Conservation (phyloP, 345 rosid genomes). For the Brassica napus region Da-Ae NC_063436.1:7755501-7756000, state of each 20-base stretch:
- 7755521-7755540: background rate
- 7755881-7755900: conserved; percentile 83
- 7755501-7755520: too few relatives aligned
- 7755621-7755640: conserved; percentile 37
- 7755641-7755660: conserved; percentile 12
- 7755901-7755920: conserved; percentile 84
- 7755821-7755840: conserved; percentile 58
- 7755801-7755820: conserved; percentile 62
- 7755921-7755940: background rate
- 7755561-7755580: background rate
- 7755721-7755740: conserved; percentile 20
- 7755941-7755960: background rate
- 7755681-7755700: conserved; percentile 53
- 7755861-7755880: conserved; percentile 68
- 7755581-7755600: background rate
- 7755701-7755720: conserved; percentile 11
- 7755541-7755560: background rate
- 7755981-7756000: too few relatives aligned
- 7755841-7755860: conserved; percentile 68
- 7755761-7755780: conserved; percentile 11
- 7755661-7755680: conserved; percentile 44
- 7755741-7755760: conserved; percentile 19
- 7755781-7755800: conserved; percentile 28
- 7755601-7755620: conserved; percentile 47
- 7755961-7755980: too few relatives aligned